These are phyloP conservation scores for Pichia terricola DNA, from an alignment of 1,139 yeast species.

Conservation along the genomic window DNA sequence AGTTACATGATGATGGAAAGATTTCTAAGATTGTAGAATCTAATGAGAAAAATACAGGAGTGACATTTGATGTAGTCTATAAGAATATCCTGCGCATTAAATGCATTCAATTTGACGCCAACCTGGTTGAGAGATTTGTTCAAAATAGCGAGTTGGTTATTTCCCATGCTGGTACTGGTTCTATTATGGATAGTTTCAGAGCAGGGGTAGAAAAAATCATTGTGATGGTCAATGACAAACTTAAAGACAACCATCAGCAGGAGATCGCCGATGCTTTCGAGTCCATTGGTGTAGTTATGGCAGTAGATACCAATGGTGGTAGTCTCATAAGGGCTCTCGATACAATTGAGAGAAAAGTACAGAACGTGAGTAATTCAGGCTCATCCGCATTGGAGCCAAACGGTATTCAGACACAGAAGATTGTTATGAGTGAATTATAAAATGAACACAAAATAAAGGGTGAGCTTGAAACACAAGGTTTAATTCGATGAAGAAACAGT, in stretches of 20 bases:
- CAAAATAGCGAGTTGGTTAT: slow-evolving; percentile 33
- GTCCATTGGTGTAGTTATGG: slow-evolving; percentile 2
- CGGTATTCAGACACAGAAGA: too few relatives aligned
- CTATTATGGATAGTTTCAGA: slow-evolving; percentile 70
- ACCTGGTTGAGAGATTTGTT: slow-evolving; percentile 32
- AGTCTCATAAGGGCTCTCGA: background rate
- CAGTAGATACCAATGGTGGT: background rate
- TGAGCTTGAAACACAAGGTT: too few relatives aligned
- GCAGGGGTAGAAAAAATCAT: slow-evolving; percentile 29
- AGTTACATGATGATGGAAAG: too few relatives aligned
- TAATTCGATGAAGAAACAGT: too few relatives aligned
- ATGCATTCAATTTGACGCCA: slow-evolving; percentile 41
- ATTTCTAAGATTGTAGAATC: background rate
- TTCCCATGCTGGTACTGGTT: slow-evolving; percentile 93
- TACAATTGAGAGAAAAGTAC: background rate
- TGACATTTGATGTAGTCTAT: background rate
- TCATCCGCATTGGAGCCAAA: too few relatives aligned
- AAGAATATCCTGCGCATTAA: slow-evolving; percentile 16
- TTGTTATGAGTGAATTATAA: too few relatives aligned
- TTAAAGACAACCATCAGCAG: slow-evolving; percentile 82
- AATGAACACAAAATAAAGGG: too few relatives aligned
- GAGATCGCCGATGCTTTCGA: slow-evolving; percentile 63
- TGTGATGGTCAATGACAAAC: slow-evolving; percentile 56
- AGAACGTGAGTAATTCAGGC: background rate
- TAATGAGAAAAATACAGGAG: background rate